Conservation (phyloP, 768 basidiomycete genomes). For the Lactifluus subvellereus region DNA sequence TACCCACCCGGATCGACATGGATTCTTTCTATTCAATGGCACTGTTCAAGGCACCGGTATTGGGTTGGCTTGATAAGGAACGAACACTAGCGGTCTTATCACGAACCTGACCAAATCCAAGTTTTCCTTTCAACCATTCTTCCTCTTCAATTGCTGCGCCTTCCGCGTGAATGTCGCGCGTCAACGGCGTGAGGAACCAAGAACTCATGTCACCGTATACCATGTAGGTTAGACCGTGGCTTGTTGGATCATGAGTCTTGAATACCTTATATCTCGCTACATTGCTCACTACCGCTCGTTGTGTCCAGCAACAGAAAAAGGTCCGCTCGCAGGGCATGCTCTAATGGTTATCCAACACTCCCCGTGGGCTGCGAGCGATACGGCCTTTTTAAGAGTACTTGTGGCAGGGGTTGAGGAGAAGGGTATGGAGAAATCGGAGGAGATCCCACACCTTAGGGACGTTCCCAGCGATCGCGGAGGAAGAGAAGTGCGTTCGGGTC, state of each 20-base stretch:
- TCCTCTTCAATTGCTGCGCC: not conserved
- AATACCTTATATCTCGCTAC: not conserved
- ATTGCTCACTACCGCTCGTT: not conserved
- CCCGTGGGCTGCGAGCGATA: no score
- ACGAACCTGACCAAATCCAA: no score
- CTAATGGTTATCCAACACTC: no score
- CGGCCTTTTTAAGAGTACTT: slow-evolving; percentile 81
- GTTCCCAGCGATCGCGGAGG: slow-evolving; percentile 76
- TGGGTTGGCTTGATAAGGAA: no score
- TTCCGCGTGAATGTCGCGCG: not conserved
- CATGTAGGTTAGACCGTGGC: no score
- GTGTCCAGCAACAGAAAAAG: not conserved
- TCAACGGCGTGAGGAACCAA: no score
- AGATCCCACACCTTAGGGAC: slow-evolving; percentile 60
- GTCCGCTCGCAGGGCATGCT: not conserved
- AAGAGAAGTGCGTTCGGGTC: slow-evolving; percentile 68
- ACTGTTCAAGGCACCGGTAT: not conserved
- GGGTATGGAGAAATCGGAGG: slow-evolving; percentile 69
- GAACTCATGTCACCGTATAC: no score
- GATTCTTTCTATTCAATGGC: not conserved
- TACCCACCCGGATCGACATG: not conserved
- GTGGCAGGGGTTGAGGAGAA: slow-evolving; percentile 26
- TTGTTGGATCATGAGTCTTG: not conserved
- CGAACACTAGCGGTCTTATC: no score
- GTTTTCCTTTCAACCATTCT: not conserved